Conservation (phyloP, 164 flowering plant genomes). For the Magnolia sinica region DNA sequence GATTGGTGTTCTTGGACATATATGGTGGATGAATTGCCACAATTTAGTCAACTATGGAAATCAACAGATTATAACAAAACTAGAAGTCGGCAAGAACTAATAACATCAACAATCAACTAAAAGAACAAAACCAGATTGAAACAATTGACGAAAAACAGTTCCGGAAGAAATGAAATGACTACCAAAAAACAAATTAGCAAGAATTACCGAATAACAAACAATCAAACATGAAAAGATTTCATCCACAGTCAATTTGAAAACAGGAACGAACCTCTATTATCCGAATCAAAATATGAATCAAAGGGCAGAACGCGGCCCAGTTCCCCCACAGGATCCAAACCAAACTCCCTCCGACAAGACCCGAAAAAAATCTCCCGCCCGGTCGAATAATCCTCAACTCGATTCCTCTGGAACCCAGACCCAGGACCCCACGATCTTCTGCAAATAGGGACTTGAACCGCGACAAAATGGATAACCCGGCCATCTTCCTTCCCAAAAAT, state of each 20-base stretch:
- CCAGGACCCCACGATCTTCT: conserved; percentile 23
- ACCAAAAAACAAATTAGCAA: background rate
- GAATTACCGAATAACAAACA: background rate
- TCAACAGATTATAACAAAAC: background rate
- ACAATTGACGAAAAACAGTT: background rate
- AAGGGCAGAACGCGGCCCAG: conserved; percentile 26
- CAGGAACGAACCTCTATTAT: conserved; percentile 46
- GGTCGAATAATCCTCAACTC: conserved; percentile 31
- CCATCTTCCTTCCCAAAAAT: conserved; percentile 68
- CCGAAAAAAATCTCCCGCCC: conserved; percentile 41
- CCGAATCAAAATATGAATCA: conserved; percentile 33
- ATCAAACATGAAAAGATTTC: background rate
- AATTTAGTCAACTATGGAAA: background rate
- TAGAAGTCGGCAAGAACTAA: background rate
- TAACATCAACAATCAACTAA: background rate
- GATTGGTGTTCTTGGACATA: too few relatives aligned
- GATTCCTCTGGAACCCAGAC: conserved; percentile 12
- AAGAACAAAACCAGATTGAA: background rate
- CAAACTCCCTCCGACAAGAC: conserved; percentile 75
- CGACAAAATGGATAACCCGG: conserved; percentile 67
- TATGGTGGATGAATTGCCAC: background rate
- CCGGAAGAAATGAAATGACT: background rate
- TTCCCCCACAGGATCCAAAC: conserved; percentile 43
- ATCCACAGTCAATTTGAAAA: background rate
- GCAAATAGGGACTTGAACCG: conserved; percentile 74